Conservation (phyloP, 2,329 filamentous ascomycete genomes). For the Hirsutella rhossiliensis region DNA sequence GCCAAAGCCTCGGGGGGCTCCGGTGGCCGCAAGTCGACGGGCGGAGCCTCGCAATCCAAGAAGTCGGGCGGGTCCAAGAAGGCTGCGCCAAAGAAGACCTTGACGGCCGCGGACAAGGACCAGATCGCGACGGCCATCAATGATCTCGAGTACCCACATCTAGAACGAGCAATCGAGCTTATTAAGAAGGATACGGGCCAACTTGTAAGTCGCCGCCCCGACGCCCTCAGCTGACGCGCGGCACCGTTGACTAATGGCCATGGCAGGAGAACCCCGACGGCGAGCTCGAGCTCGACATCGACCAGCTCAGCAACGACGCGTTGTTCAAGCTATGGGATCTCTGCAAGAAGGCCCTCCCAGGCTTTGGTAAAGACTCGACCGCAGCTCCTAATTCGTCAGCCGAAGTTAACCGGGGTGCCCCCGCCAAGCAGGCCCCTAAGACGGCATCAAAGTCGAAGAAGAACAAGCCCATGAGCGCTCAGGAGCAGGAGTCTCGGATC, state of each 20-base stretch:
- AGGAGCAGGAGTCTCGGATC: constrained; percentile 56
- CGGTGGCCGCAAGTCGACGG: constrained; percentile 30
- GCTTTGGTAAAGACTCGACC: constrained; percentile 23
- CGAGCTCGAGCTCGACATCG: constrained; percentile 48
- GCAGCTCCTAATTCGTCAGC: constrained; percentile 14
- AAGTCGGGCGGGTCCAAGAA: constrained; percentile 31
- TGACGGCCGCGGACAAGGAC: constrained; percentile 76
- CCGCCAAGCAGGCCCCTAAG: constrained; percentile 18
- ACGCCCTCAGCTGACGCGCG: not conserved
- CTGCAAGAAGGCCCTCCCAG: constrained; percentile 29
- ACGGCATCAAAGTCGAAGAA: constrained; percentile 46
- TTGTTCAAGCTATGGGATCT: constrained; percentile 38
- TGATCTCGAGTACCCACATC: constrained; percentile 64
- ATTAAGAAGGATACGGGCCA: constrained; percentile 77
- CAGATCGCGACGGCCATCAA: constrained; percentile 80
- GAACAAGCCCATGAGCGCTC: constrained; percentile 65
- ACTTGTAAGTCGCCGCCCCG: constrained; percentile 44
- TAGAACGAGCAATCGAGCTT: constrained; percentile 72
- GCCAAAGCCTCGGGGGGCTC: constrained; percentile 24
- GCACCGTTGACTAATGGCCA: not conserved
- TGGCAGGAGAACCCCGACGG: constrained; percentile 44
- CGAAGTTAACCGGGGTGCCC: constrained; percentile 15
- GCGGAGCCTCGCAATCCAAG: constrained; percentile 19
- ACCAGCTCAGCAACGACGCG: constrained; percentile 42
- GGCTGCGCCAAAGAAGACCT: constrained; percentile 32